Percentiles rank a stretch among this genome's conserved stretches.
Evolutionary conservation across 2,329 filamentous ascomycete genomes (phyloP).

Genomic region (Ophiocordyceps robertsii): DNA sequence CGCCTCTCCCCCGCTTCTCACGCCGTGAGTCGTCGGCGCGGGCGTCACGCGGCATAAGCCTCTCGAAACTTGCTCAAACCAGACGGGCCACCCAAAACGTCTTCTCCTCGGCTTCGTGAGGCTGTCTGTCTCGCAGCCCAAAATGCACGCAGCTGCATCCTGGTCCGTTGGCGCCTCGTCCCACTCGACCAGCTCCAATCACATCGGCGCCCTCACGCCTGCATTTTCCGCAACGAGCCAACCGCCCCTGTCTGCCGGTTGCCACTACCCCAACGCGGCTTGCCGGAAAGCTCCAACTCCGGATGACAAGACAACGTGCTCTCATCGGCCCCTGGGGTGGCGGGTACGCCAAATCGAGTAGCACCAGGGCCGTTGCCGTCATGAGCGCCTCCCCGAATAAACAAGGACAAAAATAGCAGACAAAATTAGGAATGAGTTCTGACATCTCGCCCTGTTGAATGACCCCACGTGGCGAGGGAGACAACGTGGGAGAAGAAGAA

Average conservation of each 20-base stretch:
- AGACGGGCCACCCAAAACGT: neutral
- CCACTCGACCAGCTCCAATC: slow-evolving; percentile 1
- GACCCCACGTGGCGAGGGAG: too few species aligned
- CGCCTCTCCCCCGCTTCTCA: neutral
- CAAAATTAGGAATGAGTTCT: too few species aligned
- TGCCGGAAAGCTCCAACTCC: neutral
- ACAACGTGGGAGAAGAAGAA: too few species aligned
- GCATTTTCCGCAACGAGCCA: neutral
- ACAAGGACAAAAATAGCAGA: too few species aligned
- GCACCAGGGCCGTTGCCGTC: too few species aligned
- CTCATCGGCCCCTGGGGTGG: too few species aligned
- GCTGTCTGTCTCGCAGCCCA: neutral
- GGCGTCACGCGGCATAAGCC: neutral
- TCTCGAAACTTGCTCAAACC: neutral
- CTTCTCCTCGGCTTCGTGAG: neutral
- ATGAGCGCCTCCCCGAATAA: too few species aligned
- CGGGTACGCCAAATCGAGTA: too few species aligned
- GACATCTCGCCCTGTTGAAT: too few species aligned
- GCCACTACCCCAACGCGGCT: neutral
- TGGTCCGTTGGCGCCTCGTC: neutral
- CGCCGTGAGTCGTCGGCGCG: neutral
- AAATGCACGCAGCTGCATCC: neutral
- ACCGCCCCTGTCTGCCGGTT: neutral
- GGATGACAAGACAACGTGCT: too few species aligned
- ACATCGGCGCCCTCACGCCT: neutral